These are phyloP conservation scores for Meyerozyma smithsonii DNA, from an alignment of 1,139 yeast genomes.

Conservation along the genomic window DNA sequence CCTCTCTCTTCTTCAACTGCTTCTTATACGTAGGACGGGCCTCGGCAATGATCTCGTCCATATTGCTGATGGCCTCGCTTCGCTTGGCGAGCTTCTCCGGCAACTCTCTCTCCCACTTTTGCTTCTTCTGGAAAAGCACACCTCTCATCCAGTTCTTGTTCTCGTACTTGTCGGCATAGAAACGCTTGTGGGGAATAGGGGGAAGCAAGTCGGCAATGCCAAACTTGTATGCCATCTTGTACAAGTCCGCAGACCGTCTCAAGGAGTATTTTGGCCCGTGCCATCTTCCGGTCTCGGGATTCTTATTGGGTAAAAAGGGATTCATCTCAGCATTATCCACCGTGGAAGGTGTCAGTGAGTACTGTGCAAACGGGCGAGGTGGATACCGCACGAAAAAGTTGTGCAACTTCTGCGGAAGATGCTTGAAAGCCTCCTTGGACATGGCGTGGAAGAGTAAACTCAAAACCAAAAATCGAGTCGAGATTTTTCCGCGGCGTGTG, in stretches of 20 bases:
- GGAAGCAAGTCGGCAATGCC: constrained; percentile 83
- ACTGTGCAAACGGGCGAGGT: constrained; percentile 72
- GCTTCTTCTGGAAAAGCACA: constrained; percentile 72
- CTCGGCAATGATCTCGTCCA: constrained; percentile 66
- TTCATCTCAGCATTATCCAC: constrained; percentile 69
- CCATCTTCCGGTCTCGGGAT: constrained; percentile 73
- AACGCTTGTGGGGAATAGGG: constrained; percentile 61
- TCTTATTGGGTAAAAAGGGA: constrained; percentile 84
- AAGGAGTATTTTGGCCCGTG: constrained; percentile 77
- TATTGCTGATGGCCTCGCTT: constrained; percentile 61
- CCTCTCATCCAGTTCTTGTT: constrained; percentile 74
- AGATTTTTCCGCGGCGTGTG: neutral
- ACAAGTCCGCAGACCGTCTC: constrained; percentile 81
- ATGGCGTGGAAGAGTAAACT: constrained; percentile 6
- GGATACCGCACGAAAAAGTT: constrained; percentile 80
- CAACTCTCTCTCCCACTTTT: constrained; percentile 70
- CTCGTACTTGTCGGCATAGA: constrained; percentile 74
- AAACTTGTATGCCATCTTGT: constrained; percentile 74
- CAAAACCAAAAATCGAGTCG: neutral
- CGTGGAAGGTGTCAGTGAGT: constrained; percentile 60
- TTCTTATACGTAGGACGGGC: constrained; percentile 61
- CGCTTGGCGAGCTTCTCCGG: constrained; percentile 59
- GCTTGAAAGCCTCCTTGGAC: constrained; percentile 41
- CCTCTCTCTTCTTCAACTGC: constrained; percentile 49
- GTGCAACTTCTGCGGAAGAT: constrained; percentile 69